Percentiles rank a stretch among this genome's conserved stretches.
These are phyloP conservation scores for Penicillium sp. DNA, from an alignment of 2,329 filamentous ascomycete species.

Conservation along the genomic window DNA sequence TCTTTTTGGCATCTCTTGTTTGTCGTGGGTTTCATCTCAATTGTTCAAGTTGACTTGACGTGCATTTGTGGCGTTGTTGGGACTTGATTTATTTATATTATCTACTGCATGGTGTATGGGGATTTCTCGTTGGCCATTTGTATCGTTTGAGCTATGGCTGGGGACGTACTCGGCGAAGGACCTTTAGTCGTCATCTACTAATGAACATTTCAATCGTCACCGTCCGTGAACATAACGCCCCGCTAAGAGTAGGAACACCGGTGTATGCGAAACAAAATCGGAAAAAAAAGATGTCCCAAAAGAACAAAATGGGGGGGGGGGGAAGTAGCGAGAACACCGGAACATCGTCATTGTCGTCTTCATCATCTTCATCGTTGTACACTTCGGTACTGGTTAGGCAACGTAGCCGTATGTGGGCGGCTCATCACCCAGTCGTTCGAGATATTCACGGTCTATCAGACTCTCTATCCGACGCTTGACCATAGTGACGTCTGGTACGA, in stretches of 20 bases:
- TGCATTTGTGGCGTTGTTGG: neutral
- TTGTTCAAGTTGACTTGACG: neutral
- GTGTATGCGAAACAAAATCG: neutral
- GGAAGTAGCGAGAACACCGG: neutral
- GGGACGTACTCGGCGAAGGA: neutral
- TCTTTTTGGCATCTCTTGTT: neutral
- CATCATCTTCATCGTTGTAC: neutral
- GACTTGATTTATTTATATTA: constrained; percentile 1
- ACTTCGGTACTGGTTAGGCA: constrained; percentile 31
- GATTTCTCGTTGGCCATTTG: neutral
- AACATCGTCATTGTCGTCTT: neutral
- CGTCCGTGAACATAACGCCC: neutral
- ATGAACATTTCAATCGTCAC: constrained; percentile 10
- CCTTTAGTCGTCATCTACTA: constrained; percentile 7
- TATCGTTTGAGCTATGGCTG: neutral
- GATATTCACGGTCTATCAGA: constrained; percentile 58
- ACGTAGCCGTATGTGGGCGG: constrained; percentile 52
- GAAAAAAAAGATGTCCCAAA: neutral
- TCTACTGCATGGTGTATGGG: neutral
- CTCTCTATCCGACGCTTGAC: constrained; percentile 59
- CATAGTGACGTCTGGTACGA: constrained; percentile 57
- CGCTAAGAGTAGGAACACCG: constrained; percentile 1
- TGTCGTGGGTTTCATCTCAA: neutral
- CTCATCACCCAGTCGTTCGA: constrained; percentile 50
- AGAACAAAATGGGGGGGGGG: neutral